Percentiles rank a stretch among this genome's conserved stretches.
phyloP scores from a whole-genome alignment of 1,139 yeast genomes.

The Candida labiduridarum region DNA sequence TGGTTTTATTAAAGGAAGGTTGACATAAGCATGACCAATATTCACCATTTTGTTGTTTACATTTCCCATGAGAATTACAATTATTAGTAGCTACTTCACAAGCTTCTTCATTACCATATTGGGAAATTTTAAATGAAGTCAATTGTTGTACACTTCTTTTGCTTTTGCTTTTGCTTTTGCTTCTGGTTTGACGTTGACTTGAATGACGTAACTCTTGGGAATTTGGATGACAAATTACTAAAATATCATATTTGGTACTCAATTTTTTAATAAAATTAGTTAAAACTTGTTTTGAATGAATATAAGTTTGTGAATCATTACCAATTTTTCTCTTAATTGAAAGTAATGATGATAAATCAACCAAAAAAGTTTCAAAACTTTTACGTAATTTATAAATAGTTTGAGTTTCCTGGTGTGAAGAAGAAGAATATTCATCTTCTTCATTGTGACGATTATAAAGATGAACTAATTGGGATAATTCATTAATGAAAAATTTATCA shows the following conservation, averaged over 20 bases:
- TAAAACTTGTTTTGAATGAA: slow-evolving; percentile 36
- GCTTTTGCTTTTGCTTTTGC: no score
- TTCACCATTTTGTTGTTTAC: slow-evolving; percentile 20
- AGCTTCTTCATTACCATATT: slow-evolving; percentile 46
- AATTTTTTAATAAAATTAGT: slow-evolving; percentile 32
- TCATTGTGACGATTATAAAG: slow-evolving; percentile 17
- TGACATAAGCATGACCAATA: slow-evolving; percentile 60
- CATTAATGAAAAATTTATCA: slow-evolving; percentile 50
- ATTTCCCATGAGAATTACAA: slow-evolving; percentile 67
- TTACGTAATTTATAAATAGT: no score
- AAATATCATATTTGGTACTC: slow-evolving; percentile 32
- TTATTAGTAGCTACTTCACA: slow-evolving; percentile 56
- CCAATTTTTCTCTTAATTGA: slow-evolving; percentile 48
- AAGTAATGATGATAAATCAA: slow-evolving; percentile 44
- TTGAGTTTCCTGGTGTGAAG: no score
- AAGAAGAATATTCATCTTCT: background rate
- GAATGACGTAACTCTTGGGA: slow-evolving; percentile 11
- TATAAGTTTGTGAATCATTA: slow-evolving; percentile 39
- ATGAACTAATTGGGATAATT: slow-evolving; percentile 49
- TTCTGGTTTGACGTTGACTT: no score
- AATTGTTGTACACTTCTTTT: slow-evolving; percentile 32
- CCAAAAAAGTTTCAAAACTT: slow-evolving; percentile 26
- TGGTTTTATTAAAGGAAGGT: slow-evolving; percentile 48
- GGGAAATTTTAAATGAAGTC: slow-evolving; percentile 15
- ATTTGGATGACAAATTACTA: slow-evolving; percentile 33